Evolutionary conservation across 805 yeast genomes (phyloP), one percentile per base, ranked within the genome.

Genomic region (Ogataea siamensis): DNA sequence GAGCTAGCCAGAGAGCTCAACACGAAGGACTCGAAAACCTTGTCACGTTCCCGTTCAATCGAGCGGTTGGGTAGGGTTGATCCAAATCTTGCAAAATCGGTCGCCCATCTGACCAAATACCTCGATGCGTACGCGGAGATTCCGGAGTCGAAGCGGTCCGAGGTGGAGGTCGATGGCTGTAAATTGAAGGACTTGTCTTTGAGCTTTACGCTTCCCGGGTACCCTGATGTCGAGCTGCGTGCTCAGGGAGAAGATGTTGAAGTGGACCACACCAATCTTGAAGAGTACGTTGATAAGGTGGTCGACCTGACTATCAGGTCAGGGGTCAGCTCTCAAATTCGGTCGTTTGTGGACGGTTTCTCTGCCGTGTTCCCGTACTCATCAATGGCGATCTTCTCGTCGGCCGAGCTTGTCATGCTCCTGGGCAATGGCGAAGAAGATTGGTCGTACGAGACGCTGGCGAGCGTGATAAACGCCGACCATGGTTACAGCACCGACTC

Each of bases 401-500:
- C 95, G 0, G 69, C 66, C n/a, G 98, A 91, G 54, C 66, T 88
- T 19, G 76, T 73, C 2, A 71, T 72, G 14, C 54, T 91, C 25
- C 78, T 86, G 50, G 97, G 98, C 4, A 78, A 77, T 43, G 75
- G 76, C 3, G 79, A 79, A 30, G 98, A 91, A 55, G 97, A 91
- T 54, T 93, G 98, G 97, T 72, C 83, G 0, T 59, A 60, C 27
- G 75, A 70, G 28, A 78, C 93, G 0, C 62, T 91, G 18, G 49
- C 68, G 5, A 67, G 75, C 2, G 69, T 80, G 0, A 66, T 91
- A 11, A 76, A 76, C 48, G 96, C 97, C 0, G 94, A 89, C 50
- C 98, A 91, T 61, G 99, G 98, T 2, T 91, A 83, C 54, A 73
- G 76, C 3, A 72, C 74, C 52, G 89, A 82, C 23, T 84, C 95